phyloP scores from a whole-genome alignment of 306 rosid genomes.

The peach (Prunus persica) region DNA sequence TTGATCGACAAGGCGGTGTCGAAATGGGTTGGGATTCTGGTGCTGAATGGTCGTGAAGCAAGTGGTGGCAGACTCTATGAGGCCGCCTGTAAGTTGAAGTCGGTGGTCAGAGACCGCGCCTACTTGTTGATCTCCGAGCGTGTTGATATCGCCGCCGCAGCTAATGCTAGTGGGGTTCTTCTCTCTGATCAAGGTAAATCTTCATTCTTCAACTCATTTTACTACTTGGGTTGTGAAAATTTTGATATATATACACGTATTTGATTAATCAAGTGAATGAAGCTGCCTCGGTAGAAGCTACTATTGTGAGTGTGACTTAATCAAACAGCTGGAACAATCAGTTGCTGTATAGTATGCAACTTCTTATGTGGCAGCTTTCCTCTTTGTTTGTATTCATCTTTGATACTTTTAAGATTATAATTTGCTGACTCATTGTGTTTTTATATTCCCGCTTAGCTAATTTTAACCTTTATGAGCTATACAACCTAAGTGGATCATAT shows the following conservation, averaged over 20 bases:
- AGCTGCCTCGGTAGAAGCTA: not conserved
- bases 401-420: not conserved
- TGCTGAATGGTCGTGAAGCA: slow-evolving; percentile 49
- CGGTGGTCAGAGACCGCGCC: slow-evolving; percentile 65
- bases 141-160: slow-evolving; percentile 88
- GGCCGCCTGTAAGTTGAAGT: slow-evolving; percentile 81
- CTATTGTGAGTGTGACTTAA: not conserved
- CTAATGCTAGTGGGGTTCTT: slow-evolving; percentile 68
- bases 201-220: not conserved
- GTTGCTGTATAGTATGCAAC: not conserved
- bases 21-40: slow-evolving; percentile 62
- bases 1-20: slow-evolving; percentile 64
- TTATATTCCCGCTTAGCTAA: not conserved
- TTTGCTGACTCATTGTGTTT: not conserved
- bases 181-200: slow-evolving; percentile 84
- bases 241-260: not conserved
- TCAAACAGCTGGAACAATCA: not conserved
- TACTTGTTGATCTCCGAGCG: slow-evolving; percentile 79
- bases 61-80: slow-evolving; percentile 68
- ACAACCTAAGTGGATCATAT: not conserved
- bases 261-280: no score
- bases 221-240: not conserved
- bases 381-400: not conserved
- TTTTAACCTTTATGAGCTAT: not conserved
- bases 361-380: not conserved